Evolutionary conservation across 2,329 filamentous ascomycete genomes (phyloP).

Genomic region (Amphichorda felina): DNA sequence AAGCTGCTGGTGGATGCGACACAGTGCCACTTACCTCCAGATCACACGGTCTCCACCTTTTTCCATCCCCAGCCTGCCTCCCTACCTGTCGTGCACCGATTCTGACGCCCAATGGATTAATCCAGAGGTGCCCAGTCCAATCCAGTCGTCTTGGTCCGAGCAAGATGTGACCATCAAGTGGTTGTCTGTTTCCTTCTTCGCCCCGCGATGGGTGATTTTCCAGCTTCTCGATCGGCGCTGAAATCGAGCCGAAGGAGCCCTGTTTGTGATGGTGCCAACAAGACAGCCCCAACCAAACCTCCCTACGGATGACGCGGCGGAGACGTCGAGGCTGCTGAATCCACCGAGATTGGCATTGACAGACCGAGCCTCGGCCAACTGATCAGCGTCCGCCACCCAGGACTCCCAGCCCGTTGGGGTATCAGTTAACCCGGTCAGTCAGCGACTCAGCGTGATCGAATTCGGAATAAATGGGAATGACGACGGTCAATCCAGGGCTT

Average conservation of each 20-base stretch:
- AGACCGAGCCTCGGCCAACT: background rate
- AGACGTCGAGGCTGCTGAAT: background rate
- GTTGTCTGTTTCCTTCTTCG: too few species aligned
- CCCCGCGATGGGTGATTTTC: too few species aligned
- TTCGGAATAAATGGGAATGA: background rate
- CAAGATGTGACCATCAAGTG: too few species aligned
- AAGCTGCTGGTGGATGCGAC: conserved; percentile 8
- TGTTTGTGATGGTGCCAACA: too few species aligned
- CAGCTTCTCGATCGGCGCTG: too few species aligned
- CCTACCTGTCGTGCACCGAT: too few species aligned
- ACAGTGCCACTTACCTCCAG: conserved; percentile 8
- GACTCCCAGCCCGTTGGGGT: background rate
- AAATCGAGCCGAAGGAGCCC: too few species aligned
- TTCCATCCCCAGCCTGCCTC: background rate
- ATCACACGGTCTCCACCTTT: conserved; percentile 1
- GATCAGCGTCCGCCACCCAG: background rate
- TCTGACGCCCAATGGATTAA: too few species aligned
- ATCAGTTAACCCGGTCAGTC: background rate
- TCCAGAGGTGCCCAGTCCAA: too few species aligned
- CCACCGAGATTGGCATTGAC: background rate
- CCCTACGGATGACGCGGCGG: background rate
- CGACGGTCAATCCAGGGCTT: background rate
- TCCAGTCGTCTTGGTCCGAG: too few species aligned
- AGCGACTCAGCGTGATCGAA: background rate
- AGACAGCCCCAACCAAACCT: too few species aligned